These are phyloP conservation scores for Elaeis oleifera DNA, from an alignment of 202 grass and related monocot genomes.

Conservation along the genomic window DNA sequence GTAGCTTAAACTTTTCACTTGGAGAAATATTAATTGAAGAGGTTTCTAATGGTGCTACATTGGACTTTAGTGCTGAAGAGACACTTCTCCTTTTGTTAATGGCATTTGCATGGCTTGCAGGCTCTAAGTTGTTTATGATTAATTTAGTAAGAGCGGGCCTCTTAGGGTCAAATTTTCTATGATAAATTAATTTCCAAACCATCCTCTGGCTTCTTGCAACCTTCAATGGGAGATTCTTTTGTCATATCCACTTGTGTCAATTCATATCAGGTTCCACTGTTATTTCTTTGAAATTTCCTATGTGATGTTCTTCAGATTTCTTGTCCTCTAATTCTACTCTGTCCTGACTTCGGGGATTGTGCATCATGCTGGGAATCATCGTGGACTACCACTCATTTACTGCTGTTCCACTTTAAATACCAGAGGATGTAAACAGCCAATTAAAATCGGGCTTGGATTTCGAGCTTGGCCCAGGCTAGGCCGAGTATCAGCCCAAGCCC, in stretches of 20 bases:
- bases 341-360: slow-evolving; percentile 22
- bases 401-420: slow-evolving; percentile 73
- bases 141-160: slow-evolving; percentile 47
- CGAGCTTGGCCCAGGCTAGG: too few species aligned
- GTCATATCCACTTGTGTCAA: slow-evolving; percentile 28
- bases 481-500: too few species aligned
- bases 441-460: not conserved
- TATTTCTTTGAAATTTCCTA: slow-evolving; percentile 31
- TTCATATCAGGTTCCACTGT: slow-evolving; percentile 27
- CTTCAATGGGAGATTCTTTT: slow-evolving; percentile 25
- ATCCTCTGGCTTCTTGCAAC: slow-evolving; percentile 82
- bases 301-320: slow-evolving; percentile 6
- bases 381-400: slow-evolving; percentile 57
- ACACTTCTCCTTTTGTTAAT: slow-evolving; percentile 32
- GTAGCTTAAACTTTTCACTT: slow-evolving; percentile 34
- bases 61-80: slow-evolving; percentile 26
- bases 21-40: slow-evolving; percentile 23
- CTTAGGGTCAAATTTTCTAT: slow-evolving; percentile 44
- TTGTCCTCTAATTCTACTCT: slow-evolving; percentile 32
- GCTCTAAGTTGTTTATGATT: slow-evolving; percentile 36
- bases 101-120: slow-evolving; percentile 31
- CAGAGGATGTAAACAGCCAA: slow-evolving; percentile 38
- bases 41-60: slow-evolving; percentile 28
- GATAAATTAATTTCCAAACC: slow-evolving; percentile 37
- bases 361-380: slow-evolving; percentile 35